These are phyloP conservation scores for Grammothele lineata DNA, from an alignment of 768 basidiomycete species.

Conservation along the genomic window DNA sequence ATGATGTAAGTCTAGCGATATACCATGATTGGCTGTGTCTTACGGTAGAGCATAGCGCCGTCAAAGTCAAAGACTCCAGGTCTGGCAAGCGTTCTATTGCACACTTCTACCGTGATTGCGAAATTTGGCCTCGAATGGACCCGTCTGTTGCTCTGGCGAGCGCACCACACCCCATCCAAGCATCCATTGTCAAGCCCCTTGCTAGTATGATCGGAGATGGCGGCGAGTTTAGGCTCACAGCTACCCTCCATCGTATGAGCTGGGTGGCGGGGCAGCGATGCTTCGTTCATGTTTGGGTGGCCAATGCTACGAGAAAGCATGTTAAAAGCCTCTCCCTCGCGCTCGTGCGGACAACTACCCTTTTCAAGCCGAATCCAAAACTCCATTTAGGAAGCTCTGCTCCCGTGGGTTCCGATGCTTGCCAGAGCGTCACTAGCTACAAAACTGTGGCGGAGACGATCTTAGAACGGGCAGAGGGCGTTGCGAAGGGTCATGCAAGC, in stretches of 20 bases:
- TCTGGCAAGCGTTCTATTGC: slow-evolving; percentile 68
- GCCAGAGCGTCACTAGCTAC: slow-evolving; percentile 54
- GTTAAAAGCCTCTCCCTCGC: slow-evolving; percentile 62
- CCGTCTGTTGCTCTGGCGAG: slow-evolving; percentile 57
- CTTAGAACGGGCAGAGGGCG: slow-evolving; percentile 62
- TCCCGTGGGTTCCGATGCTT: slow-evolving; percentile 50
- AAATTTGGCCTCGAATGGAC: slow-evolving; percentile 74
- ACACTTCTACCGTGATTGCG: slow-evolving; percentile 84
- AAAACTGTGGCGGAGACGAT: slow-evolving; percentile 64
- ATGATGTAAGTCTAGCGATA: slow-evolving; percentile 54
- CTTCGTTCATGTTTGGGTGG: slow-evolving; percentile 57
- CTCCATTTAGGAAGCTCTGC: slow-evolving; percentile 24
- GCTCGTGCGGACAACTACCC: slow-evolving; percentile 60
- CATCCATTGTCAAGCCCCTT: slow-evolving; percentile 48
- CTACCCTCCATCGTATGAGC: slow-evolving; percentile 60
- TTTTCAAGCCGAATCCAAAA: slow-evolving; percentile 54
- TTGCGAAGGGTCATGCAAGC: slow-evolving; percentile 65
- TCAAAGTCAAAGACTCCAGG: slow-evolving; percentile 67
- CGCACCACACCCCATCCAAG: slow-evolving; percentile 53
- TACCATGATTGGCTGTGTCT: too few species aligned
- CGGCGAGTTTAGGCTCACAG: slow-evolving; percentile 55
- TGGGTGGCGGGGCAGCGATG: slow-evolving; percentile 86
- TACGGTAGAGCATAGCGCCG: slow-evolving; percentile 40
- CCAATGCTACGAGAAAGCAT: slow-evolving; percentile 63
- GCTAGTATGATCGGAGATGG: slow-evolving; percentile 56